These are phyloP conservation scores for Zymoseptoria crescenta DNA, from an alignment of 2,329 filamentous ascomycete species.

Conservation along the genomic window DNA sequence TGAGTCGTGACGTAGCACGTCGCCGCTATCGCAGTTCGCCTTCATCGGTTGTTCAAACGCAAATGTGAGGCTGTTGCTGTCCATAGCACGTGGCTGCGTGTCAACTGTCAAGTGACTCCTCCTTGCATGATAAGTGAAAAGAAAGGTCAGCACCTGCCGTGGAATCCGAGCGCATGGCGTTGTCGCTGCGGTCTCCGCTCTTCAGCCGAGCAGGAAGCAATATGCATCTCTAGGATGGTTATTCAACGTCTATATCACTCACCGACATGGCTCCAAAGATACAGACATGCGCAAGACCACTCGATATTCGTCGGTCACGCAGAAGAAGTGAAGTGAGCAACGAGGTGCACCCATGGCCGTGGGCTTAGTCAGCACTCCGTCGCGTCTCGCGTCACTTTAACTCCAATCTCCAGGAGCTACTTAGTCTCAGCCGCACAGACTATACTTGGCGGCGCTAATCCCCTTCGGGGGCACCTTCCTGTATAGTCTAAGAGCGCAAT, in stretches of 20 bases:
- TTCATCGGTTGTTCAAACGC: not conserved
- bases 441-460: too few relatives aligned
- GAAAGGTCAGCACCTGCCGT: not conserved
- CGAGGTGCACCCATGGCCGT: not conserved
- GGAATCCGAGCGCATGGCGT: not conserved
- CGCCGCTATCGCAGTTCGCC: not conserved
- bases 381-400: not conserved
- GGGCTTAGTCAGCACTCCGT: not conserved
- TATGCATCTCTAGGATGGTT: too few relatives aligned
- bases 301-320: not conserved
- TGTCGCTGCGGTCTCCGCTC: too few relatives aligned
- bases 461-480: too few relatives aligned
- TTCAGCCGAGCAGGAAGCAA: not conserved
- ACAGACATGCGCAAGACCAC: not conserved
- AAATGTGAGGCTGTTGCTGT: not conserved
- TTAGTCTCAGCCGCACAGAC: too few relatives aligned
- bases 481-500: too few relatives aligned
- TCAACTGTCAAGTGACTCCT: not conserved
- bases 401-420: not conserved
- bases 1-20: not conserved
- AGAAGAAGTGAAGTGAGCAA: not conserved
- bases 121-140: not conserved
- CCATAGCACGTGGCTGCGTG: not conserved
- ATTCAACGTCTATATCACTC: not conserved
- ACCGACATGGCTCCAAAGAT: not conserved